Conservation (phyloP, 345 rosid genomes). For the Salix koriyanagi region DNA sequence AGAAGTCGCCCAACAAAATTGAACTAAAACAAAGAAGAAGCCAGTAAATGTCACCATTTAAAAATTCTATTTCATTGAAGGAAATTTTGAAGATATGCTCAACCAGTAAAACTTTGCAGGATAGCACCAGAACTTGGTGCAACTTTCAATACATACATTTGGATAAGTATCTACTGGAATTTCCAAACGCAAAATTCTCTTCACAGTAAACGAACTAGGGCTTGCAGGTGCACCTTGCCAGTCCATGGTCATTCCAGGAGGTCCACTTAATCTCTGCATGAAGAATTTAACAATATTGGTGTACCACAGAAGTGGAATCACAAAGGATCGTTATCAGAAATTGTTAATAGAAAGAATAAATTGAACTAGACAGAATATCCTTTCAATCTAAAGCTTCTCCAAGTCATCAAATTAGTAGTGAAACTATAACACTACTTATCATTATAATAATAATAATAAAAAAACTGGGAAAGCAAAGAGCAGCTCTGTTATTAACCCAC, state of each 20-base stretch:
- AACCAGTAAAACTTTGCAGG: not conserved
- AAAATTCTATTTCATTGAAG: not conserved
- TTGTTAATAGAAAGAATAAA: not conserved
- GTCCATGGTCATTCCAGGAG: constrained; percentile 97
- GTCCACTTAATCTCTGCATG: constrained; percentile 74
- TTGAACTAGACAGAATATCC: not conserved
- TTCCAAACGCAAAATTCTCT: constrained; percentile 95
- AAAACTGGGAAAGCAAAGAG: not conserved
- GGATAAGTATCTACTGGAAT: constrained; percentile 94
- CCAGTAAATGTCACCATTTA: not conserved
- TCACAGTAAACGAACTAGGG: constrained; percentile 85
- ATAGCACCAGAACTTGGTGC: not conserved
- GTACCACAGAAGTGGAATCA: not conserved
- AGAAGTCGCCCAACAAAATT: constrained; percentile 97
- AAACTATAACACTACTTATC: not conserved
- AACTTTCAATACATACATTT: constrained; percentile 38
- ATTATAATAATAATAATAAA: not conserved
- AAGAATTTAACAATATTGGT: constrained; percentile 6
- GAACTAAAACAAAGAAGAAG: constrained; percentile 46
- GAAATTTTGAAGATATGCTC: not conserved
- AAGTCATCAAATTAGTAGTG: not conserved
- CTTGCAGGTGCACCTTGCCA: constrained; percentile 99
- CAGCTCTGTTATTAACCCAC: not conserved
- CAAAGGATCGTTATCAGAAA: not conserved
- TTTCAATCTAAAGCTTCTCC: not conserved